Evolutionary conservation across 352 stramenopile genomes (phyloP).

Genomic region (Albugo candida): DNA sequence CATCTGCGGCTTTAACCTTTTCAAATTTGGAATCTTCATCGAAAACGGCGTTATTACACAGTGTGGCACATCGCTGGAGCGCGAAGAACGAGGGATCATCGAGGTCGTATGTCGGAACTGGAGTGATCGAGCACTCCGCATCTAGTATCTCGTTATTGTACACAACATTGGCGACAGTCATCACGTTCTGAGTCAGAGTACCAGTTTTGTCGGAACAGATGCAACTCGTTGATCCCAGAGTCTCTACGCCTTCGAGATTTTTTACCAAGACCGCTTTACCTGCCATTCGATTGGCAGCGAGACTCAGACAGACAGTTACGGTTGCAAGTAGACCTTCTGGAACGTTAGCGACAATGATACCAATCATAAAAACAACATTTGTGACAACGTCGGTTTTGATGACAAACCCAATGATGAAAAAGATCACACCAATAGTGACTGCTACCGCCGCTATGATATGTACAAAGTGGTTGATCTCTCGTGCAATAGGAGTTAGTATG

Average conservation of each 20-base stretch:
- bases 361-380: slow-evolving; percentile 87
- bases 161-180: slow-evolving; percentile 77
- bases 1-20: slow-evolving; percentile 19
- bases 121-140: slow-evolving; percentile 59
- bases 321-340: slow-evolving; percentile 82
- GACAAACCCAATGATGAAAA: slow-evolving; percentile 34
- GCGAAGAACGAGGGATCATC: slow-evolving; percentile 25
- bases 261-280: slow-evolving; percentile 87
- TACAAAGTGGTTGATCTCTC: slow-evolving; percentile 52
- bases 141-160: slow-evolving; percentile 67
- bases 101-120: slow-evolving; percentile 29
- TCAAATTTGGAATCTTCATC: slow-evolving; percentile 59
- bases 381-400: slow-evolving; percentile 28
- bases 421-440: slow-evolving; percentile 30
- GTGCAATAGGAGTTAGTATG: slow-evolving; percentile 31
- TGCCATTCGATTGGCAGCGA: slow-evolving; percentile 79
- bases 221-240: slow-evolving; percentile 77
- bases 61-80: slow-evolving; percentile 65
- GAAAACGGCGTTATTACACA: slow-evolving; percentile 83
- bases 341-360: slow-evolving; percentile 91
- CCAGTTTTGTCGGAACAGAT: slow-evolving; percentile 94
- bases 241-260: slow-evolving; percentile 86
- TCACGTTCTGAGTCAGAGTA: slow-evolving; percentile 88
- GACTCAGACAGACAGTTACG: slow-evolving; percentile 82
- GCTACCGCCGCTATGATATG: slow-evolving; percentile 41